A percentile compares a stretch with the other conserved stretches of the same genome.
These are phyloP conservation scores for Actinidia polygama DNA, from an alignment of 179 eudicot genomes.

Conservation along the genomic window DNA sequence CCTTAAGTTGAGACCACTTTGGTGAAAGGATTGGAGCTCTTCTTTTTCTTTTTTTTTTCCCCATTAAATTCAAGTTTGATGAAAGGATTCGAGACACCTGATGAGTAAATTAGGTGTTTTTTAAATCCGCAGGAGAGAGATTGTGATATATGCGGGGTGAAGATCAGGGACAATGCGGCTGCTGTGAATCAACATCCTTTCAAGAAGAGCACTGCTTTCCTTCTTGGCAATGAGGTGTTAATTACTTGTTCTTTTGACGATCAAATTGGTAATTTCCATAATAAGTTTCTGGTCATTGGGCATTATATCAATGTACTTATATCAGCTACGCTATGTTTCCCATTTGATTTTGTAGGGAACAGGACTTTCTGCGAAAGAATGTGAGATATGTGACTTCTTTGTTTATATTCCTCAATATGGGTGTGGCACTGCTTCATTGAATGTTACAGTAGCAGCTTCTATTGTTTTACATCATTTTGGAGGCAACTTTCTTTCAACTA, in stretches of 20 bases:
- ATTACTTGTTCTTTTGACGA: not conserved
- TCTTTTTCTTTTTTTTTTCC: not conserved
- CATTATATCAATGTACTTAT: not conserved
- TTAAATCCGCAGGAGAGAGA: conserved; percentile 58
- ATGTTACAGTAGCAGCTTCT: conserved; percentile 96
- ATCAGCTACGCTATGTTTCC: not conserved
- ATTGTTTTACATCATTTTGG: conserved; percentile 92
- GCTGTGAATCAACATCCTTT: conserved; percentile 86
- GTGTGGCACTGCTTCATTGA: conserved; percentile 95
- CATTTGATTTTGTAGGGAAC: conserved; percentile 61
- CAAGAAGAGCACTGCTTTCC: conserved; percentile 81
- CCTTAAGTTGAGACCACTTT: too few species aligned
- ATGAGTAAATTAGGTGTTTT: not conserved
- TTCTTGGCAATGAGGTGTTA: conserved; percentile 89
- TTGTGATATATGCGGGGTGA: conserved; percentile 96
- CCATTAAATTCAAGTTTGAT: too few species aligned
- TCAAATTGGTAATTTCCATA: not conserved
- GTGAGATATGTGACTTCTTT: conserved; percentile 91
- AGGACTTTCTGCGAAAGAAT: conserved; percentile 85
- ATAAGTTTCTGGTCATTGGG: not conserved
- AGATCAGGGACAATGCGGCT: conserved; percentile 71
- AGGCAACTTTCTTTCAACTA: conserved; percentile 44
- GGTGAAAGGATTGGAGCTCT: not conserved
- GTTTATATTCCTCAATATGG: conserved; percentile 97
- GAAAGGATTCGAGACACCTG: too few species aligned